These are phyloP conservation scores for Dryas drummondii DNA, from an alignment of 306 rosid species.

Conservation along the genomic window DNA sequence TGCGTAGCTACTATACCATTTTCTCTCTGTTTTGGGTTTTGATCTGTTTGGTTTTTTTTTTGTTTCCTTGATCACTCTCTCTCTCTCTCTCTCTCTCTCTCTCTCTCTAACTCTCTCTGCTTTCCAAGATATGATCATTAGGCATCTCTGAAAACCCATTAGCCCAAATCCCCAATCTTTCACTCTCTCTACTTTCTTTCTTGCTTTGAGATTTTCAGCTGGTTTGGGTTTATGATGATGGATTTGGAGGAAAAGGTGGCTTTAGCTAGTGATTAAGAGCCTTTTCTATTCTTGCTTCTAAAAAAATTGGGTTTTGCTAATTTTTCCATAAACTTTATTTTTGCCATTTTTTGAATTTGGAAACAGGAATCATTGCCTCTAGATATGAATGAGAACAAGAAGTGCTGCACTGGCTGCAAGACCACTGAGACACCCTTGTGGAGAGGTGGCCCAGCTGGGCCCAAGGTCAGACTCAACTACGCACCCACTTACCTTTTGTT, in stretches of 20 bases:
- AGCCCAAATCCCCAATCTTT: neutral
- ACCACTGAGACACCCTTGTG: constrained; percentile 79
- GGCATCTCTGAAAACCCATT: neutral
- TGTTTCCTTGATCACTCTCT: neutral
- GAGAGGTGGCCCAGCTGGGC: constrained; percentile 85
- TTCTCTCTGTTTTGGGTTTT: neutral
- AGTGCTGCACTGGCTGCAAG: constrained; percentile 58
- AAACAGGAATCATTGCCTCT: constrained; percentile 36
- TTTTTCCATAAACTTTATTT: neutral
- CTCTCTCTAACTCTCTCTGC: neutral
- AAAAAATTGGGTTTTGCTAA: neutral
- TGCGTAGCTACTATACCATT: neutral
- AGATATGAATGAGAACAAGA: constrained; percentile 34
- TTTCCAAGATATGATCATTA: neutral
- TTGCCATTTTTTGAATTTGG: neutral
- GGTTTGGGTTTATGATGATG: constrained; percentile 37
- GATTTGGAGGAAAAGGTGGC: constrained; percentile 43
- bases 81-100: neutral
- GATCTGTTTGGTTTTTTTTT: neutral
- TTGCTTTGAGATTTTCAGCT: neutral
- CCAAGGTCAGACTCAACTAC: constrained; percentile 48
- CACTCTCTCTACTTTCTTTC: neutral
- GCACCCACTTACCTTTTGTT: neutral
- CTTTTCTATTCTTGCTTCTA: neutral
- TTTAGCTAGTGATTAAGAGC: neutral